Conservation (phyloP, 73 alveolate species). For the Halteria grandinella region DNA sequence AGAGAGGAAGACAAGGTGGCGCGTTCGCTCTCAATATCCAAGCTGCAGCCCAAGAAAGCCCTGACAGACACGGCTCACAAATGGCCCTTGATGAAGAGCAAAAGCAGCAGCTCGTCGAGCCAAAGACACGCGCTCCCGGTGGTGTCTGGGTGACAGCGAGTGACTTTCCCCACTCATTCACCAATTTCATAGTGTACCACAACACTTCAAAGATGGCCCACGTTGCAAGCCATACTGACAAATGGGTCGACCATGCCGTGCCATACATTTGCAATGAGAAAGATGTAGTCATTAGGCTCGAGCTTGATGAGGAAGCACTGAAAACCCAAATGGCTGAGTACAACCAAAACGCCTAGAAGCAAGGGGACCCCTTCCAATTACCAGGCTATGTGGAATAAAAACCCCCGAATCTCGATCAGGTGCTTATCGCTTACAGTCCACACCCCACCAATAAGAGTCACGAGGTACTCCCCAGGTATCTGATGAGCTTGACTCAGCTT, state of each 20-base stretch:
- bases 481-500: neutral
- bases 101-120: slow-evolving; percentile 52
- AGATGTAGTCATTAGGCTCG: slow-evolving; percentile 49
- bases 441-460: slow-evolving; percentile 43
- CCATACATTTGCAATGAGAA: slow-evolving; percentile 69
- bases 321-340: too few species aligned
- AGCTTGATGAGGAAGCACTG: slow-evolving; percentile 31
- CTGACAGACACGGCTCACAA: neutral
- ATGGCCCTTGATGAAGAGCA: slow-evolving; percentile 30
- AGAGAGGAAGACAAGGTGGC: slow-evolving; percentile 2
- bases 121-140: slow-evolving; percentile 83
- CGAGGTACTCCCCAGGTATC: slow-evolving; percentile 53
- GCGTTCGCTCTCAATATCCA: slow-evolving; percentile 35
- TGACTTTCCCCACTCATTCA: slow-evolving; percentile 79
- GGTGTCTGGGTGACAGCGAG: slow-evolving; percentile 85
- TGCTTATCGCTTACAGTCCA: slow-evolving; percentile 51
- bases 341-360: neutral
- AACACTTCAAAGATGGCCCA: slow-evolving; percentile 68
- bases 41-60: neutral
- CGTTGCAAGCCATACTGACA: slow-evolving; percentile 50
- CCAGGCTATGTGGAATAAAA: slow-evolving; percentile 41
- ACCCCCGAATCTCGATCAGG: neutral
- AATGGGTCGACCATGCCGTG: slow-evolving; percentile 54
- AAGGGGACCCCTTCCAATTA: too few species aligned
- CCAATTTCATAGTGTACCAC: slow-evolving; percentile 72